phyloP scores from a whole-genome alignment of 805 yeast genomes.

The Cyberlindnera mississippiensis region DNA sequence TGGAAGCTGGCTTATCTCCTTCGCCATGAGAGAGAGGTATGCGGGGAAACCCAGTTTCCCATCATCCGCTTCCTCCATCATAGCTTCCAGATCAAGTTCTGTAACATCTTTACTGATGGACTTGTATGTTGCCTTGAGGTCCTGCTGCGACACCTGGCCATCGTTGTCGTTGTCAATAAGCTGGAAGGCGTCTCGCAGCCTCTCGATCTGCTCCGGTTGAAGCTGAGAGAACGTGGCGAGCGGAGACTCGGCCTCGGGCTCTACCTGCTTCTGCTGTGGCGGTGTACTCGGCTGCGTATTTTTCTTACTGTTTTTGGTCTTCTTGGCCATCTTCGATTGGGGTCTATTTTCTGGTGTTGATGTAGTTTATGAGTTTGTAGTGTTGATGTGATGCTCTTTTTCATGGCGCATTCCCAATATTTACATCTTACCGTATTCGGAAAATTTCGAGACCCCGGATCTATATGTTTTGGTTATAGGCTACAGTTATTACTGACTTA shows the following conservation, averaged over 20 bases:
- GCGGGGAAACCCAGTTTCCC: slow-evolving; percentile 51
- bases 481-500: too few relatives aligned
- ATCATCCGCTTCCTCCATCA: slow-evolving; percentile 35
- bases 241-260: background rate
- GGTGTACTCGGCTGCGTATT: background rate
- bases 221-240: slow-evolving; percentile 36
- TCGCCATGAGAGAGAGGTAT: slow-evolving; percentile 60
- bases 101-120: slow-evolving; percentile 45
- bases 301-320: slow-evolving; percentile 3
- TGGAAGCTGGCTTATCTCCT: slow-evolving; percentile 47
- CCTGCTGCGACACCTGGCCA: slow-evolving; percentile 52
- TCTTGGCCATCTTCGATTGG: slow-evolving; percentile 5
- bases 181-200: slow-evolving; percentile 70
- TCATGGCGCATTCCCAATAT: slow-evolving; percentile 1
- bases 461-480: too few relatives aligned
- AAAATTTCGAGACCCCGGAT: background rate
- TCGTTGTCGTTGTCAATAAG: slow-evolving; percentile 81
- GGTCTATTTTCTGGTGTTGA: background rate
- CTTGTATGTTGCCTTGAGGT: slow-evolving; percentile 50
- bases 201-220: slow-evolving; percentile 58
- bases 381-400: slow-evolving; percentile 19
- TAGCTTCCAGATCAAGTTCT: slow-evolving; percentile 40
- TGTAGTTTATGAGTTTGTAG: too few relatives aligned
- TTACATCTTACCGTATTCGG: slow-evolving; percentile 10
- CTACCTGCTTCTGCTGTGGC: background rate